These are phyloP conservation scores for Pascua sp. DNA, from an alignment of 1,284 basidiomycete genomes.

Conservation along the genomic window DNA sequence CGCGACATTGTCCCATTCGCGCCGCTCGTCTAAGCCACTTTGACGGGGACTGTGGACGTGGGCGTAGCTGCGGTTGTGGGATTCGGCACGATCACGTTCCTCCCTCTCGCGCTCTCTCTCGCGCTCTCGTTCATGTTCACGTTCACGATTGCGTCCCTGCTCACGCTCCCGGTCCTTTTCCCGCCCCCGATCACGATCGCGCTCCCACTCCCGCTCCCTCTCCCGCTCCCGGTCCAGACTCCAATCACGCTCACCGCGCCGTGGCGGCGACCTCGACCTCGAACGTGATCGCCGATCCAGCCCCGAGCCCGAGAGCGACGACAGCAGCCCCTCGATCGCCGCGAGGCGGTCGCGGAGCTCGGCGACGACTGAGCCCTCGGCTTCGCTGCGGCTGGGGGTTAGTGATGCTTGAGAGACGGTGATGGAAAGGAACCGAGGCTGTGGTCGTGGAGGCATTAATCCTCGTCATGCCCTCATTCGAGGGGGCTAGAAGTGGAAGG, in stretches of 20 bases:
- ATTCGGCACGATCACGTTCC: background rate
- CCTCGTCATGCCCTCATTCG: background rate
- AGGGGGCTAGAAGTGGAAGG: too few species aligned
- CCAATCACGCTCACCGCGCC: too few species aligned
- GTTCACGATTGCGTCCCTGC: background rate
- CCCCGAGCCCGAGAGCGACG: background rate
- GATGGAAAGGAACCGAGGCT: too few species aligned
- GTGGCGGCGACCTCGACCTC: background rate
- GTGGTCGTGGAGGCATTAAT: background rate
- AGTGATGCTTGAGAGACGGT: background rate
- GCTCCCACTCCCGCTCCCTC: background rate
- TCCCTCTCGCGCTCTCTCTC: slow-evolving; percentile 1
- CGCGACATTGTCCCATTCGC: too few species aligned
- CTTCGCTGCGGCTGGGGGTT: background rate
- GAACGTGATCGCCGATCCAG: slow-evolving; percentile 1
- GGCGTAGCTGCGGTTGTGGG: background rate
- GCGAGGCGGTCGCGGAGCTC: slow-evolving; percentile 24
- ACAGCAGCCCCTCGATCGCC: slow-evolving; percentile 10
- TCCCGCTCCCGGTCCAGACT: background rate
- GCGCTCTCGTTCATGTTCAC: background rate
- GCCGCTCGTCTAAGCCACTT: too few species aligned
- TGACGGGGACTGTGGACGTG: background rate
- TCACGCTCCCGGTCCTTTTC: background rate
- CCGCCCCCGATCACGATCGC: background rate
- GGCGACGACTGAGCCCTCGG: slow-evolving; percentile 17